Percentiles rank a stretch among this genome's conserved stretches.
phyloP scores from a whole-genome alignment of 169 alveolate genomes.

The Eimeria brunetti region DNA sequence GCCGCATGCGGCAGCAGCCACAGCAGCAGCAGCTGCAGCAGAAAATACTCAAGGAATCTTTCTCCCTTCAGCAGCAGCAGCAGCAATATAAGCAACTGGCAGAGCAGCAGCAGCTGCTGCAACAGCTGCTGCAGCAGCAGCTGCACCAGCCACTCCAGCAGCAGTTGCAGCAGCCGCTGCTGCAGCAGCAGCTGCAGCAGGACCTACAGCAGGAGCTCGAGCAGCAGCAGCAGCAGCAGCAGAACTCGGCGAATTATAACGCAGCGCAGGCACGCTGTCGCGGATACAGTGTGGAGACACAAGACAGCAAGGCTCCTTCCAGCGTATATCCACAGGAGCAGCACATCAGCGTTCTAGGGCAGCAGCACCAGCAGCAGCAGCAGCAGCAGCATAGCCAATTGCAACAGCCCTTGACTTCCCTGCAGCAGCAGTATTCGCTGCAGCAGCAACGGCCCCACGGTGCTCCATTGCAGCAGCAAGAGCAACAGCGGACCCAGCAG shows the following conservation, averaged over 20 bases:
- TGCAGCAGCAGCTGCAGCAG: background rate
- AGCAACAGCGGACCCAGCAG: background rate
- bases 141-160: slow-evolving; percentile 1
- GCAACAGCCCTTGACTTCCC: background rate
- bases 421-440: background rate
- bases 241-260: background rate
- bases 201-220: background rate
- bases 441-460: slow-evolving; percentile 14
- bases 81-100: background rate
- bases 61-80: background rate
- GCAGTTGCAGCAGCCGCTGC: background rate
- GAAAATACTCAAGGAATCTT: background rate
- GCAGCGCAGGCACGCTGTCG: background rate
- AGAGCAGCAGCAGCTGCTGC: background rate
- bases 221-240: background rate
- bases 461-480: background rate
- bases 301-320: background rate
- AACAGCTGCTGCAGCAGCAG: slow-evolving; percentile 24
- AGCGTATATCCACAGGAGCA: slow-evolving; percentile 13
- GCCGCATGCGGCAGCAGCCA: background rate
- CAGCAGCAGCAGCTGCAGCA: background rate
- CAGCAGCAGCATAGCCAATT: background rate
- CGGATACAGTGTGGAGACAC: background rate
- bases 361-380: slow-evolving; percentile 15
- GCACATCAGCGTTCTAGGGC: background rate